These are phyloP conservation scores for Hippophae tibetana DNA, from an alignment of 306 rosid species.

Conservation along the genomic window DNA sequence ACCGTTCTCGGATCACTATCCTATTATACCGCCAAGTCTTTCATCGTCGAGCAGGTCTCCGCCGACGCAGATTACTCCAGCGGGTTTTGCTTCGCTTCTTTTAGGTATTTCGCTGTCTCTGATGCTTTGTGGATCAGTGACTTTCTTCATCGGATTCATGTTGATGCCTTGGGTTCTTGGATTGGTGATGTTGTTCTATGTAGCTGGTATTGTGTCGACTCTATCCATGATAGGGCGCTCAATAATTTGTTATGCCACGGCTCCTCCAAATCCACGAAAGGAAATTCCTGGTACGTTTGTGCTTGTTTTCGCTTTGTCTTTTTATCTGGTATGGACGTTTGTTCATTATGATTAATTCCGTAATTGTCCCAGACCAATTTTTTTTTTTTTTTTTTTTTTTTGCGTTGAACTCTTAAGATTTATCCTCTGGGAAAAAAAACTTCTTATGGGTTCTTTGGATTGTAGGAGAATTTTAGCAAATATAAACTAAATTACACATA, in stretches of 20 bases:
- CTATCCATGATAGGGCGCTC: constrained; percentile 63
- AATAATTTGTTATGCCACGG: constrained; percentile 44
- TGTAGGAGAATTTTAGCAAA: no score
- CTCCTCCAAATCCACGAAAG: constrained; percentile 42
- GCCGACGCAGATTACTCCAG: constrained; percentile 49
- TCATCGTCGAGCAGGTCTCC: constrained; percentile 11
- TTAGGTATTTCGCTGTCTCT: constrained; percentile 71
- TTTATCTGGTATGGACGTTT: background rate
- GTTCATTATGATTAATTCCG: background rate
- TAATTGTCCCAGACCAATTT: background rate
- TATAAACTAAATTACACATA: no score
- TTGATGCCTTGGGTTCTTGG: constrained; percentile 94
- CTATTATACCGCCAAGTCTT: background rate
- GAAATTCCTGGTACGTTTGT: constrained; percentile 47
- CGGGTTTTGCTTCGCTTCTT: constrained; percentile 70
- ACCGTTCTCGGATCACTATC: constrained; percentile 26
- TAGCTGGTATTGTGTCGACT: constrained; percentile 57
- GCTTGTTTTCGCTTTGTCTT: background rate
- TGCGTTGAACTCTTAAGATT: no score
- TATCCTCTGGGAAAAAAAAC: no score
- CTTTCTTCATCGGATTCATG: constrained; percentile 79
- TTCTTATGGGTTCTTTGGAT: no score
- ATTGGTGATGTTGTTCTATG: constrained; percentile 55
- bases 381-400: background rate
- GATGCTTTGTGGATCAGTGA: constrained; percentile 91